Percentiles rank a stretch among this genome's conserved stretches.
Conservation (phyloP, 306 rosid genomes). For the Pyrus bretschneideri region DNA sequence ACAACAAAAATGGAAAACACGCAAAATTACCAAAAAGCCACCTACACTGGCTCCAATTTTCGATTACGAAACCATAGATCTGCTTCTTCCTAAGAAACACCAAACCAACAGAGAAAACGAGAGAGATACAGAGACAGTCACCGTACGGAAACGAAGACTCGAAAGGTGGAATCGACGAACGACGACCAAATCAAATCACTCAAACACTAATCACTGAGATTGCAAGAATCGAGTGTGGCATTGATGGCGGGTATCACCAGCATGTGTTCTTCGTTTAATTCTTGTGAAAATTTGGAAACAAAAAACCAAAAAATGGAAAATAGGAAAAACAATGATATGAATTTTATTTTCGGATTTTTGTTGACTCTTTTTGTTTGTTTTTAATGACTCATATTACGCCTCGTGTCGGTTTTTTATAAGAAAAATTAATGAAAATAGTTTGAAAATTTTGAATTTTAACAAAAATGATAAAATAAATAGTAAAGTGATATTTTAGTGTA, state of each 20-base stretch:
- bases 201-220: not conserved
- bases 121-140: not conserved
- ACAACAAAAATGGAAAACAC: conserved; percentile 1
- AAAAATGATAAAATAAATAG: too few species aligned
- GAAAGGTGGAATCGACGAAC: not conserved
- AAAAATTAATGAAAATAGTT: too few species aligned
- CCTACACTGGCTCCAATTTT: not conserved
- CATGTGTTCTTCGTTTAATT: not conserved
- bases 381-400: not conserved
- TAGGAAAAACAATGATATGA: not conserved
- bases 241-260: not conserved
- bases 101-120: not conserved
- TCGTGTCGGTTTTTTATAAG: not conserved
- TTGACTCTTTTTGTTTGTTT: not conserved
- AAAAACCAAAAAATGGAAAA: not conserved
- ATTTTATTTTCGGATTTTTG: not conserved
- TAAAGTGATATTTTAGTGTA: fast-evolving
- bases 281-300: not conserved
- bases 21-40: not conserved
- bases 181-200: not conserved
- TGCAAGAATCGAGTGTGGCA: not conserved
- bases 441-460: too few species aligned
- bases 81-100: not conserved
- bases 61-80: conserved; percentile 27
- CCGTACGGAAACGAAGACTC: not conserved